Evolutionary conservation across 1,284 basidiomycete species (phyloP).

Genomic region (Cystobasidium pallidum): DNA sequence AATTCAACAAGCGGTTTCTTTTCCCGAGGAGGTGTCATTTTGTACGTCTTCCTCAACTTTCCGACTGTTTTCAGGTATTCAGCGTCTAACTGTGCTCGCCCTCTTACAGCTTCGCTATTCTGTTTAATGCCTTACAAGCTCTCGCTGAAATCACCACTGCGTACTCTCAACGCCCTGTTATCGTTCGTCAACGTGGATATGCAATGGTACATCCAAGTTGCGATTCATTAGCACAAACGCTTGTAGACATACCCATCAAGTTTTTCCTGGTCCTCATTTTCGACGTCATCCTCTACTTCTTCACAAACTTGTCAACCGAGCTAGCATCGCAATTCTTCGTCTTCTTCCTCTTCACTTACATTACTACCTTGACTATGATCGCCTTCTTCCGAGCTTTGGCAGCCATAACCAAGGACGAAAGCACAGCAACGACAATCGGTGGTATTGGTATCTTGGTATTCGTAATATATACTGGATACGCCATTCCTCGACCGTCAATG

Average conservation of each 20-base stretch:
- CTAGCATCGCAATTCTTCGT: slow-evolving; percentile 65
- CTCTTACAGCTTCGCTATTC: slow-evolving; percentile 32
- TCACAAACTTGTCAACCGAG: slow-evolving; percentile 63
- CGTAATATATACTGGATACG: slow-evolving; percentile 61
- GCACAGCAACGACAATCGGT: slow-evolving; percentile 65
- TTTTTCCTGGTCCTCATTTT: slow-evolving; percentile 63
- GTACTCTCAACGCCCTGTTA: slow-evolving; percentile 60
- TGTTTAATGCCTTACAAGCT: slow-evolving; percentile 60
- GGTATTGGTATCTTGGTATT: slow-evolving; percentile 62
- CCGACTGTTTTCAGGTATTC: not conserved
- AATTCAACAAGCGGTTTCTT: slow-evolving; percentile 71
- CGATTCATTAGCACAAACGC: slow-evolving; percentile 59
- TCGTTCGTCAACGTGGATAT: slow-evolving; percentile 66
- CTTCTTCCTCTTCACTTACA: slow-evolving; percentile 65
- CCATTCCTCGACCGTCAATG: slow-evolving; percentile 56
- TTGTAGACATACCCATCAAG: slow-evolving; percentile 62
- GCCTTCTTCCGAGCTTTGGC: slow-evolving; percentile 66
- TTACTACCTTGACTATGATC: slow-evolving; percentile 67
- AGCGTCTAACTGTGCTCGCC: not conserved
- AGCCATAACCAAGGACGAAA: slow-evolving; percentile 62
- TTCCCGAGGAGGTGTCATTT: slow-evolving; percentile 72
- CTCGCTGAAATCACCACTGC: slow-evolving; percentile 72
- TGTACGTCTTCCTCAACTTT: slow-evolving; percentile 49
- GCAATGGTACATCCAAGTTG: slow-evolving; percentile 60
- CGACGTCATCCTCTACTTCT: slow-evolving; percentile 67